Percentiles rank a stretch among this genome's conserved stretches.
phyloP scores from a whole-genome alignment of 83 land plant species.

The Thuja plicata region DNA sequence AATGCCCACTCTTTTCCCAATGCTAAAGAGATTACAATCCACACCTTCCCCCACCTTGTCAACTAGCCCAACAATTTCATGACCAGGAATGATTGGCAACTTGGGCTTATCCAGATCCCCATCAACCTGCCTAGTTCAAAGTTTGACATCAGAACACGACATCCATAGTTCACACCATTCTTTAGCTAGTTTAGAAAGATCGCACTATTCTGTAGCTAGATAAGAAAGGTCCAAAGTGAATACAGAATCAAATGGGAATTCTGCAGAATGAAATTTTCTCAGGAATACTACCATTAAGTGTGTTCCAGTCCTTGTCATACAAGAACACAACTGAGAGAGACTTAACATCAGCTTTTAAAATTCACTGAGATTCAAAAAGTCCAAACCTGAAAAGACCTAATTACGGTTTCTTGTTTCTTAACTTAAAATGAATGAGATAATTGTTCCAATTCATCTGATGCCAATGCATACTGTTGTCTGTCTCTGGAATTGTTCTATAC shows the following conservation, averaged over 20 bases:
- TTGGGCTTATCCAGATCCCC: slow-evolving; percentile 29
- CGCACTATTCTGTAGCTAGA: not conserved
- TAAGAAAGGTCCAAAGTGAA: not conserved
- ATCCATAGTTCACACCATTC: not conserved
- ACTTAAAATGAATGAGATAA: no score
- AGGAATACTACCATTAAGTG: not conserved
- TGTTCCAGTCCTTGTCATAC: not conserved
- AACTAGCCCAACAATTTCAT: slow-evolving; percentile 23
- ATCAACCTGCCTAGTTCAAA: slow-evolving; percentile 18
- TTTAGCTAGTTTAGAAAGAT: not conserved
- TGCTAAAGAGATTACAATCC: slow-evolving; percentile 10
- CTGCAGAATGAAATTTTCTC: not conserved
- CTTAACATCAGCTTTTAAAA: not conserved
- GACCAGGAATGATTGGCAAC: slow-evolving; percentile 25
- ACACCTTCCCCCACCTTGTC: slow-evolving; percentile 21
- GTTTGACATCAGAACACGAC: slow-evolving; percentile 4
- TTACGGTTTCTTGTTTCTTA: not conserved
- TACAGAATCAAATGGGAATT: not conserved
- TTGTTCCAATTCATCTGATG: not conserved
- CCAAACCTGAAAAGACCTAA: not conserved
- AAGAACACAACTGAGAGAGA: not conserved
- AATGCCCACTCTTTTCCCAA: slow-evolving; percentile 26
- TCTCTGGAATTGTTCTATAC: not conserved
- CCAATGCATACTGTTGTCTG: not conserved
- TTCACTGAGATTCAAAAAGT: not conserved